phyloP scores from a whole-genome alignment of 2,329 filamentous ascomycete genomes.

The Cladophialophora carrionii region DNA sequence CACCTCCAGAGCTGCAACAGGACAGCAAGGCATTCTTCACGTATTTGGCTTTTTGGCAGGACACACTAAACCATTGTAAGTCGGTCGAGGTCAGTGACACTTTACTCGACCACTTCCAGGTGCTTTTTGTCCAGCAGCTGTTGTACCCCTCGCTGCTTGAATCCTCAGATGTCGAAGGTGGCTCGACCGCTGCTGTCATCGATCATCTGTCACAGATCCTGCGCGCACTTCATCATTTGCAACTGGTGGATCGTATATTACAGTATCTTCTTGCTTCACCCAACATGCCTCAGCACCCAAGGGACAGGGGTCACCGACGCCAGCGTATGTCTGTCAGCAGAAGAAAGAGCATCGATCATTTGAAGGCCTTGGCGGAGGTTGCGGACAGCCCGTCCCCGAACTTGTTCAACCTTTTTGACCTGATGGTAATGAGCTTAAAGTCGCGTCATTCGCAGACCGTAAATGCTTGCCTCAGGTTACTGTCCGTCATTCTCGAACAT shows the following conservation, averaged over 20 bases:
- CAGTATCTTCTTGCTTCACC: slow-evolving; percentile 87
- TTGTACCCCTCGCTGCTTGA: slow-evolving; percentile 95
- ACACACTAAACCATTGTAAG: slow-evolving; percentile 92
- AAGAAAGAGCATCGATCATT: slow-evolving; percentile 84
- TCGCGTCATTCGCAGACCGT: slow-evolving; percentile 88
- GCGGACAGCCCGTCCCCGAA: slow-evolving; percentile 78
- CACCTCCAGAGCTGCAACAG: slow-evolving; percentile 74
- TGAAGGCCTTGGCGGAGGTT: slow-evolving; percentile 75
- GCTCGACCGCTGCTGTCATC: slow-evolving; percentile 92
- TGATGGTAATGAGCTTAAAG: slow-evolving; percentile 80
- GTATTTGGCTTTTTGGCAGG: slow-evolving; percentile 96
- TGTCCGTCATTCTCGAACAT: slow-evolving; percentile 81
- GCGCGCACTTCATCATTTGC: slow-evolving; percentile 86
- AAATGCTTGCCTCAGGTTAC: slow-evolving; percentile 81
- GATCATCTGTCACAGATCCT: slow-evolving; percentile 91
- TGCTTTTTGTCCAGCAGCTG: slow-evolving; percentile 92
- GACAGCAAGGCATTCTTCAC: slow-evolving; percentile 93
- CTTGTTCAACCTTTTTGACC: slow-evolving; percentile 89
- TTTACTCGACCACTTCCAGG: slow-evolving; percentile 92
- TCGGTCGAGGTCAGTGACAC: slow-evolving; percentile 91
- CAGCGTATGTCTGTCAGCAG: slow-evolving; percentile 61
- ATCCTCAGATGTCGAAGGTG: slow-evolving; percentile 94
- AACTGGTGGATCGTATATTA: slow-evolving; percentile 91
- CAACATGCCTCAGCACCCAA: slow-evolving; percentile 26
- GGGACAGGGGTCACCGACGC: slow-evolving; percentile 44